Evolutionary conservation across 1,139 yeast genomes (phyloP), one percentile per base, ranked within the genome.

Genomic region (Blastobotrys arbuscula): DNA sequence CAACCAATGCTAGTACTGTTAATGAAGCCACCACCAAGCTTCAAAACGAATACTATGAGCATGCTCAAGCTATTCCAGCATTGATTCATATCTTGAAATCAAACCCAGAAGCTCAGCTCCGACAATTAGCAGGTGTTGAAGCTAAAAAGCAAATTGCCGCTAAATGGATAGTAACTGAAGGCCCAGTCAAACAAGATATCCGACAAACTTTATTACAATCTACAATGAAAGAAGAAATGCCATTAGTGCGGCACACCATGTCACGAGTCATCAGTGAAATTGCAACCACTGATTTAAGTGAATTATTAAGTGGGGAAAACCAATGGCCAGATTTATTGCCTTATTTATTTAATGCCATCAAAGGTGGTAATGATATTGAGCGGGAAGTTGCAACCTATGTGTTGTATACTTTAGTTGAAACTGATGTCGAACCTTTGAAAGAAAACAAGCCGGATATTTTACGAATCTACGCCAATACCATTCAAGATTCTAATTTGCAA

Each of bases 71-170:
- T 18, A 76, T 92, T 52, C 94, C 96, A 26, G 82, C 95, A 9
- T 75, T 90, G 64, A 73, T 92, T 59, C 95, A 86, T 62, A 79
- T 92, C 56, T 76, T 88, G 63, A 92, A 85, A 68, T 75, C 75
- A 57, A 78, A 81, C 55, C 71, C 73, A 38, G 80, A 79, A 57
- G 79, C 75, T 53, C 80, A 81, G 59, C 67, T 85, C 58, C 71
- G 77, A 39, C 96, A 89, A 69, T 75, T 92, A 56, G 95, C 97
- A 16, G 95, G 97, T 54, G 96, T 92, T 53, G 98, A 92, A 70
- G 90, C 90, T 40, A 81, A 96, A 71, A 92, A 94, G 69, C 78
- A 85, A 63, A 81, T 88, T 45, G 63, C 76, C 47, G 74, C 76
- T 56, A 81, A 81, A 63, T 92, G 98, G 98, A 79, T 74, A 37